Evolutionary conservation across 805 yeast genomes (phyloP), one percentile per base, ranked within the genome.

Genomic region (Kluyveromyces siamensis): DNA sequence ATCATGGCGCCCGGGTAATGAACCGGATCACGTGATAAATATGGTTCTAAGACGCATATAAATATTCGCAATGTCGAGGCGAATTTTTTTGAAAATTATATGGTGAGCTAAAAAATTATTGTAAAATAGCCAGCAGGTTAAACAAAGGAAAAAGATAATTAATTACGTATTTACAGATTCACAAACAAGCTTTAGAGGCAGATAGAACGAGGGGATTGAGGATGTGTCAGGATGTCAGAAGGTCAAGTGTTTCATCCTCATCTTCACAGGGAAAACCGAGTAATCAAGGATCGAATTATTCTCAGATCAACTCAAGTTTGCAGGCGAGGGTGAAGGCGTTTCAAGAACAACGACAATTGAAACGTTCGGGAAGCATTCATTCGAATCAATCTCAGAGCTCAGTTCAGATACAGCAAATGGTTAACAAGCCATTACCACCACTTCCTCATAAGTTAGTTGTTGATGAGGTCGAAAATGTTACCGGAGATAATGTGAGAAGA

Each of bases 241-340:
- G 45, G 27, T 43, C 39, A 27, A 53, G 59, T 19, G 50, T 56
- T 6, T 49, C 62, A 3, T 58, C 68, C 11, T 52, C 65, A 8
- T 62, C 65, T 2, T 55, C 65, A 37, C 60, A 62, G 39, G 39
- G 39, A 14, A n/a, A 17, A 17, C 27, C 45, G 11, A 35, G 39
- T 13, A 17, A 11, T n/a, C 19, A 19, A n/a, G 45, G 45, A 6
- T 35, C 38, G 25, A 30, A 30, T 30, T 64, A 62, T 47, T 58
- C 53, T 44, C 71, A 67, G 47, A 70, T 83, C 45, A 81, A 76
- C 57, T 83, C 93, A 10, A 91, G 86, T 53, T 77, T 88, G 39
- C 96, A 89, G 65, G 96, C 96, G 1, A 73, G 93, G 53, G 75
- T 90, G 37, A 69, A 85, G 63, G 96, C 96, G 0, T 86, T 90